Conservation (phyloP, 257 asterid genomes). For the Cynanchum wilfordii region DNA sequence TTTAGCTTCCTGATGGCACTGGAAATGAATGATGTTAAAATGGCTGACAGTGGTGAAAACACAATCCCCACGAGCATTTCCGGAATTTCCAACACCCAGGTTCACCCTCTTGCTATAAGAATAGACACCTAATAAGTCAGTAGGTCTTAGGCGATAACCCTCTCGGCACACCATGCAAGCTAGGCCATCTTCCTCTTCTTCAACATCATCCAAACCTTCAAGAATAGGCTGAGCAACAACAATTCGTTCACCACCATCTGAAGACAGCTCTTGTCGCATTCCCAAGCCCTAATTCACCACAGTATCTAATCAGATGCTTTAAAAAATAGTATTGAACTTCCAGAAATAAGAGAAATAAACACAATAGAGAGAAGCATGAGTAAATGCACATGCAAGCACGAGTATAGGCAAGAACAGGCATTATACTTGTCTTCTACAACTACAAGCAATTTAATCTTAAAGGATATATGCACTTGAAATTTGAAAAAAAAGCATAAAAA, state of each 20-base stretch:
- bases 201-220: conserved; percentile 90
- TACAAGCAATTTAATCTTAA: background rate
- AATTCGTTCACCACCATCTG: conserved; percentile 94
- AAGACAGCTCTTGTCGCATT: conserved; percentile 69
- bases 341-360: background rate
- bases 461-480: background rate
- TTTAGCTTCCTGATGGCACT: conserved; percentile 99
- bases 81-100: conserved; percentile 80
- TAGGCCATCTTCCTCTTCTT: conserved; percentile 91
- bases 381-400: background rate
- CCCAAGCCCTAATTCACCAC: conserved; percentile 71
- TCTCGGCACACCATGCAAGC: conserved; percentile 99
- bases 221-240: conserved; percentile 78
- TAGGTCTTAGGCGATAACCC: conserved; percentile 85
- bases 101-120: conserved; percentile 94
- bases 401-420: background rate
- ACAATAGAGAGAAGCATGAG: background rate
- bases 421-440: background rate
- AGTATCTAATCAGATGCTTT: conserved; percentile 5
- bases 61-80: conserved; percentile 90
- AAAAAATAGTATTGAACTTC: background rate
- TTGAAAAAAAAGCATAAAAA: background rate
- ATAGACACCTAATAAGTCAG: conserved; percentile 80
- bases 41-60: conserved; percentile 98
- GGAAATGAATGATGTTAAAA: conserved; percentile 96